Evolutionary conservation across 2,329 filamentous ascomycete genomes (phyloP), one percentile per base, ranked within the genome.

Genomic region (Fusarium cicatricum): DNA sequence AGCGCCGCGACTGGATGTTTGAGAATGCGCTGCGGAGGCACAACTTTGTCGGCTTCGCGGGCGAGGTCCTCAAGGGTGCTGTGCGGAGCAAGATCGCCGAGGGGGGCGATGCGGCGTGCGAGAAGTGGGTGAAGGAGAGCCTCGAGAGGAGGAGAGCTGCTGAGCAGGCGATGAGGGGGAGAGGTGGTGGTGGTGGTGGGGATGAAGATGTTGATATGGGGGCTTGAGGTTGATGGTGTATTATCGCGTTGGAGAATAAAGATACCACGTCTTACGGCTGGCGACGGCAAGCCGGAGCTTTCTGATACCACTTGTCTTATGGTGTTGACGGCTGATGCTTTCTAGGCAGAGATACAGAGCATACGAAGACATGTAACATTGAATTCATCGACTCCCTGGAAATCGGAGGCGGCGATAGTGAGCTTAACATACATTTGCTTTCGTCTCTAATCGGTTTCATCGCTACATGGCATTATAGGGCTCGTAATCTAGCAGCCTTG

Each of bases 11-110:
- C 62, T 99, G 95, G 95, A 84, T 87, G 71, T 97, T 95, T 82
- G 95, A 99, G 82, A 99, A 99, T 76, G 90, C 92, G 11, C 80
- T 99, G 69, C 80, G 95, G 57, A 81, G 90, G 67, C 94, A 97
- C 75, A 99, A 99, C 76, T 99, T 99, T 78, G 91, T 99, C 1
- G 94, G 92, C 0, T 97, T 99, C 70, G 90, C 94, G 3, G 92
- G 91, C 11, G 92, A 97, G 79, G 81, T 97, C 57, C 78, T 97
- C 67, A 96, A 95, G 80, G 90, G 87, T 1, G 94, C 97, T 4
- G 90, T 92, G n/a, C 82, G 77, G 62, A 74, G 78, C 58, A 97
- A 96, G 80, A 72, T 96, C 34, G 79, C 81, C 55, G 82, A 89
- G 61, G 89, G 86, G 0, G 80, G 85, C 1, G 79, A 84, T 3